Percentiles rank a stretch among this genome's conserved stretches.
phyloP scores from a whole-genome alignment of 306 rosid genomes.

The Biancaea sappan region DNA sequence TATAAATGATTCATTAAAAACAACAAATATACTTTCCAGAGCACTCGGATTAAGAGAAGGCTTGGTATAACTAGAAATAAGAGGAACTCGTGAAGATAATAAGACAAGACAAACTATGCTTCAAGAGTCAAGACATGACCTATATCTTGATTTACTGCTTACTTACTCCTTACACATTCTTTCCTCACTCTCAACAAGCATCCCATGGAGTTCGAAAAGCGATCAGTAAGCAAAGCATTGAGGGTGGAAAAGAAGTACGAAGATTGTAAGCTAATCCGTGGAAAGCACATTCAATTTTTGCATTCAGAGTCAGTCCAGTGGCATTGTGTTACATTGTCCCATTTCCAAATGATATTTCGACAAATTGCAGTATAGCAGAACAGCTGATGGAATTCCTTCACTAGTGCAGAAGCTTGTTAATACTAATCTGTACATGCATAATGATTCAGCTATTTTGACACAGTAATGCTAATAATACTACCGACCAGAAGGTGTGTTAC shows the following conservation, averaged over 20 bases:
- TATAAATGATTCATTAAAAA: not conserved
- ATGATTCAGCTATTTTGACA: conserved; percentile 23
- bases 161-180: not conserved
- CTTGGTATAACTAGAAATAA: not conserved
- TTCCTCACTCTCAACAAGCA: not conserved
- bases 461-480: conserved; percentile 34
- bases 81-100: not conserved
- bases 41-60: not conserved
- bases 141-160: not conserved
- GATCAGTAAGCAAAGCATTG: not conserved
- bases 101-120: not conserved
- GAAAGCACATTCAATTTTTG: conserved; percentile 33
- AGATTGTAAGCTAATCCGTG: not conserved
- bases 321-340: conserved; percentile 12
- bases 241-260: not conserved
- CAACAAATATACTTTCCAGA: not conserved
- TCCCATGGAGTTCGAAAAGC: not conserved
- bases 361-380: conserved; percentile 22
- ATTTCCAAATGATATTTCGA: conserved; percentile 17
- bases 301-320: conserved; percentile 25
- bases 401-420: conserved; percentile 27
- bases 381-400: conserved; percentile 19
- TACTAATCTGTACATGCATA: conserved; percentile 22
- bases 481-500: conserved; percentile 35
- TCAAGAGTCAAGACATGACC: not conserved